Percentiles rank a stretch among this genome's conserved stretches.
phyloP scores from a whole-genome alignment of 768 basidiomycete genomes.

The Brasilioporus rufonigricans region DNA sequence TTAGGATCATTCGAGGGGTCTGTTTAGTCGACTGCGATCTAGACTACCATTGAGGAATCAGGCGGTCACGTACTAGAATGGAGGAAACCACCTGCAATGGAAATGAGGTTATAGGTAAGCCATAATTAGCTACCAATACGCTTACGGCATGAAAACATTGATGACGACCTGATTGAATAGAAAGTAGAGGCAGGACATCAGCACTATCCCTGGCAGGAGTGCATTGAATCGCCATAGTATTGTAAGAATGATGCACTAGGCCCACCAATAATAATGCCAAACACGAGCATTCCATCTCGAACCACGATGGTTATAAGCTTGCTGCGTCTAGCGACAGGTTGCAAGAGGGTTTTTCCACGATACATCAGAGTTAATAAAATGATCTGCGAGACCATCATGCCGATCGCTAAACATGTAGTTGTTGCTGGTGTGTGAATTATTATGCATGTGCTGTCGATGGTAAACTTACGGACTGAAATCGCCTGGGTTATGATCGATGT shows the following conservation, averaged over 20 bases:
- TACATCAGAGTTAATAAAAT: slow-evolving; percentile 15
- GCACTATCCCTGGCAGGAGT: slow-evolving; percentile 1
- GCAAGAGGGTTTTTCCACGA: slow-evolving; percentile 10
- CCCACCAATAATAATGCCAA: slow-evolving; percentile 9
- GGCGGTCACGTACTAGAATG: slow-evolving; percentile 9
- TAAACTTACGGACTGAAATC: neutral
- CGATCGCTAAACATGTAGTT: neutral
- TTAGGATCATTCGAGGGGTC: neutral
- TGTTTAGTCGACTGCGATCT: neutral
- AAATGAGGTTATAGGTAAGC: neutral
- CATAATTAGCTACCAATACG: neutral
- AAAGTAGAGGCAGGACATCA: neutral
- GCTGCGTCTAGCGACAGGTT: slow-evolving; percentile 9
- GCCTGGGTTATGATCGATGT: neutral
- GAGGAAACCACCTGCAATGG: neutral
- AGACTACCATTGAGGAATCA: neutral
- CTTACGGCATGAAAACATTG: slow-evolving; percentile 19
- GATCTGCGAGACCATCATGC: slow-evolving; percentile 10
- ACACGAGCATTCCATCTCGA: slow-evolving; percentile 17
- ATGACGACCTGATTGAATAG: neutral
- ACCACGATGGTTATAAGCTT: slow-evolving; percentile 10
- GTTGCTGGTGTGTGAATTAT: neutral
- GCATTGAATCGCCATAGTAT: neutral
- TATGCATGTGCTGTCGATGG: slow-evolving; percentile 11
- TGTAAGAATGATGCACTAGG: neutral